A percentile compares a stretch with the other conserved stretches of the same genome.
Evolutionary conservation across 768 basidiomycete genomes (phyloP).

Genomic region (Mycena vulgaris): DNA sequence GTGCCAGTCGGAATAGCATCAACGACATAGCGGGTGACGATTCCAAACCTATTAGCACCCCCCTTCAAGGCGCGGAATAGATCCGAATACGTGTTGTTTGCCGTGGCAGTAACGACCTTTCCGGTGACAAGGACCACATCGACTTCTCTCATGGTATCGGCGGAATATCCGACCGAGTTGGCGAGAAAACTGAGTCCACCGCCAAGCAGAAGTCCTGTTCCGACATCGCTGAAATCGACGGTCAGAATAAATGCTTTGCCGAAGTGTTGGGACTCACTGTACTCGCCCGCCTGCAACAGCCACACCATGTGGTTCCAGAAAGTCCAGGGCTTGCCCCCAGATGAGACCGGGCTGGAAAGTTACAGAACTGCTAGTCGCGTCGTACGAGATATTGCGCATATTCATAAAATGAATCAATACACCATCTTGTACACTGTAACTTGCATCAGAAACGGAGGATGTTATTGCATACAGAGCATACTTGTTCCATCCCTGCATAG

Average conservation of each 20-base stretch:
- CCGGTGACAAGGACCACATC: constrained; percentile 62
- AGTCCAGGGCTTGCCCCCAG: constrained; percentile 55
- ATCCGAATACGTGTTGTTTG: constrained; percentile 56
- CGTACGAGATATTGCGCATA: constrained; percentile 50
- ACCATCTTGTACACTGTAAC: constrained; percentile 52
- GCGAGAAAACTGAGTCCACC: constrained; percentile 59
- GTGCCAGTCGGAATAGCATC: constrained; percentile 56
- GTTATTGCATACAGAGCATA: constrained; percentile 41
- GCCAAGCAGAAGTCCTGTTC: constrained; percentile 61
- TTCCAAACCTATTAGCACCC: constrained; percentile 61
- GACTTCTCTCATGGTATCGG: constrained; percentile 49
- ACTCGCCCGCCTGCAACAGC: constrained; percentile 53
- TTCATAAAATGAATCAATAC: constrained; percentile 56
- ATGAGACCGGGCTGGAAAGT: constrained; percentile 57
- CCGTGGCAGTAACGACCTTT: constrained; percentile 56
- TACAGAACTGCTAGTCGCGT: constrained; percentile 52
- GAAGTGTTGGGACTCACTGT: not conserved
- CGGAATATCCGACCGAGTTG: constrained; percentile 54
- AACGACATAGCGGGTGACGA: constrained; percentile 60
- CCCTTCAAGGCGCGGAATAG: constrained; percentile 62
- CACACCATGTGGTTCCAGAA: constrained; percentile 54
- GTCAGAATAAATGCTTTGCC: not conserved
- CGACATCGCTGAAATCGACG: constrained; percentile 51
- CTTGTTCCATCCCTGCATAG: constrained; percentile 62
- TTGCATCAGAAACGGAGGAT: no score